Conservation (phyloP, 2,329 filamentous ascomycete species). For the Claviceps pazoutovae region DNA sequence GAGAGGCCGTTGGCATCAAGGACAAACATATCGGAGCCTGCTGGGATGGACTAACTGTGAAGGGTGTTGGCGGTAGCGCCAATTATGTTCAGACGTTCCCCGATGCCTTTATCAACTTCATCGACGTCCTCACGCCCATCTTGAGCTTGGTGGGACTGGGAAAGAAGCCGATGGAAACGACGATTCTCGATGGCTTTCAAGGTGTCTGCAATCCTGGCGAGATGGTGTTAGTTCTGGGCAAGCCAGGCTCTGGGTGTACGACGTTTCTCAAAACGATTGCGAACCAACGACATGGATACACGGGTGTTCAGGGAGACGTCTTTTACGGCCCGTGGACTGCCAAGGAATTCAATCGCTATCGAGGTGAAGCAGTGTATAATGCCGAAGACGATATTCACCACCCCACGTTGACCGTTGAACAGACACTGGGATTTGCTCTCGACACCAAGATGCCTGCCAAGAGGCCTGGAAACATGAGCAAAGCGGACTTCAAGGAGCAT, state of each 20-base stretch:
- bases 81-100: conserved; percentile 67
- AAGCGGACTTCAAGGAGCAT: conserved; percentile 60
- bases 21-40: conserved; percentile 68
- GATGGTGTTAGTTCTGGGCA: conserved; percentile 74
- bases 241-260: conserved; percentile 59
- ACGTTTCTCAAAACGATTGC: conserved; percentile 56
- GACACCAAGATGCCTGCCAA: conserved; percentile 77
- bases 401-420: conserved; percentile 72
- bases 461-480: conserved; percentile 58
- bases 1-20: conserved; percentile 64
- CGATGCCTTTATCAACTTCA: conserved; percentile 60
- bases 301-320: conserved; percentile 51
- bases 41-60: conserved; percentile 66
- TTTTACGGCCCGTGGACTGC: conserved; percentile 61
- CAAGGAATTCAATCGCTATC: conserved; percentile 58
- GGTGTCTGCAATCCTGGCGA: conserved; percentile 66
- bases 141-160: conserved; percentile 50
- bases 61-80: conserved; percentile 57
- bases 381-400: conserved; percentile 70
- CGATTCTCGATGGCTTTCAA: conserved; percentile 59
- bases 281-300: conserved; percentile 48
- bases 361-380: conserved; percentile 76
- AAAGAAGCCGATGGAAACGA: conserved; percentile 55
- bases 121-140: conserved; percentile 57
- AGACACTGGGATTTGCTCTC: conserved; percentile 74